phyloP scores from a whole-genome alignment of 768 basidiomycete genomes.

The Termitomyces sp. region DNA sequence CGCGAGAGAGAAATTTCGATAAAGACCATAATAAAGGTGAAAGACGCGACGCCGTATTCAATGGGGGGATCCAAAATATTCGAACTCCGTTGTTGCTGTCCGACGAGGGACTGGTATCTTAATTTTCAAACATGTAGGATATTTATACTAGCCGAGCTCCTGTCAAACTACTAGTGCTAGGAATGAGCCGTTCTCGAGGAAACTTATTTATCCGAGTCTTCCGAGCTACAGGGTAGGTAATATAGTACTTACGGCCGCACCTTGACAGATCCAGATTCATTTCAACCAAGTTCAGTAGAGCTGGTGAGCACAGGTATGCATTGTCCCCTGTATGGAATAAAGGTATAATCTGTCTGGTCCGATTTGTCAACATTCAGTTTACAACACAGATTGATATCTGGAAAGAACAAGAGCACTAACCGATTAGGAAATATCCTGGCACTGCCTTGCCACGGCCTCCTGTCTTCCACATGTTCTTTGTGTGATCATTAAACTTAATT shows the following conservation, averaged over 20 bases:
- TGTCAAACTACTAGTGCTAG: neutral
- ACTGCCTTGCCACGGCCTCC: neutral
- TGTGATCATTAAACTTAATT: neutral
- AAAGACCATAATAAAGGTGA: too few species aligned
- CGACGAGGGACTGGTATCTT: too few species aligned
- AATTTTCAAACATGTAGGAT: too few species aligned
- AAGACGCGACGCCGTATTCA: too few species aligned
- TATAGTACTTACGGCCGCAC: neutral
- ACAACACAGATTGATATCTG: neutral
- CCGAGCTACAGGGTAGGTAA: neutral
- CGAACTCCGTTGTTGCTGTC: too few species aligned
- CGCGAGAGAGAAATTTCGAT: too few species aligned
- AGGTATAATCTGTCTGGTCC: neutral
- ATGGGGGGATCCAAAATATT: too few species aligned
- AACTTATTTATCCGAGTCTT: neutral
- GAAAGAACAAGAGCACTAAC: neutral
- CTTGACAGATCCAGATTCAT: too few species aligned
- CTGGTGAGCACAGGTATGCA: neutral
- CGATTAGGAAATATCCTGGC: too few species aligned
- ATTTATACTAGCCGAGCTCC: too few species aligned
- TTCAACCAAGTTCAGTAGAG: neutral
- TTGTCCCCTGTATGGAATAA: neutral
- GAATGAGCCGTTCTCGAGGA: neutral
- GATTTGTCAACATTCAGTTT: neutral
- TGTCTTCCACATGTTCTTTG: neutral